These are phyloP conservation scores for Sphaerosporella brunnea DNA, from an alignment of 495 filamentous ascomycete genomes.

Conservation along the genomic window DNA sequence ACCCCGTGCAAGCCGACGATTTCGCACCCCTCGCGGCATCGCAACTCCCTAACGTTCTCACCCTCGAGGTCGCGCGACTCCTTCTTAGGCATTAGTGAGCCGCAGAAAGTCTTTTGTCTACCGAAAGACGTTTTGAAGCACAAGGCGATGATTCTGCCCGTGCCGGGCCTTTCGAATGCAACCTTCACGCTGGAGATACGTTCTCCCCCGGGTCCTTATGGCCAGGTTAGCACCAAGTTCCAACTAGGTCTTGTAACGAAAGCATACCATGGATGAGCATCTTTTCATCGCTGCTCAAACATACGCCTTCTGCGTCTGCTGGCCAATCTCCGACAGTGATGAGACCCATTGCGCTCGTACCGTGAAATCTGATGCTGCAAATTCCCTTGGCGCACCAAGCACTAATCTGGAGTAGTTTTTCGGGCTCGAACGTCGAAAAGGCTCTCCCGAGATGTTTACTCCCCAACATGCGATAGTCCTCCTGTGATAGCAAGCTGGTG, in stretches of 20 bases:
- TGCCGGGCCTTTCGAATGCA: background rate
- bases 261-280: conserved; percentile 15
- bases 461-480: no score
- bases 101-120: conserved; percentile 14
- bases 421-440: conserved; percentile 20
- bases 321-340: conserved; percentile 25
- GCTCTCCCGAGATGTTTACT: conserved; percentile 15
- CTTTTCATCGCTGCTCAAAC: conserved; percentile 12
- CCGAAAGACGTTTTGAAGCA: conserved; percentile 17
- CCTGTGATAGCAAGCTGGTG: no score
- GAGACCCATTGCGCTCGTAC: conserved; percentile 18
- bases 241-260: no score
- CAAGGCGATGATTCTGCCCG: conserved; percentile 19
- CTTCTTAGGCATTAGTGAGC: conserved; percentile 12
- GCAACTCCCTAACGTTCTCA: conserved; percentile 14
- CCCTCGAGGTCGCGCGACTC: conserved; percentile 11
- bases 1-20: conserved; percentile 24
- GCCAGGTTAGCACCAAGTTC: background rate
- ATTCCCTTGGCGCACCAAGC: conserved; percentile 13
- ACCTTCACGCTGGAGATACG: conserved; percentile 17
- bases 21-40: conserved; percentile 12
- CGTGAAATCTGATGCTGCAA: conserved; percentile 18
- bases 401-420: conserved; percentile 17
- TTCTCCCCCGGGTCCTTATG: conserved; percentile 13
- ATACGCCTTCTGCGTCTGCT: conserved; percentile 10